Base-by-base conservation (phyloP, 371 early-diverging fungal species). In the Funneliformis caledonium region DNA sequence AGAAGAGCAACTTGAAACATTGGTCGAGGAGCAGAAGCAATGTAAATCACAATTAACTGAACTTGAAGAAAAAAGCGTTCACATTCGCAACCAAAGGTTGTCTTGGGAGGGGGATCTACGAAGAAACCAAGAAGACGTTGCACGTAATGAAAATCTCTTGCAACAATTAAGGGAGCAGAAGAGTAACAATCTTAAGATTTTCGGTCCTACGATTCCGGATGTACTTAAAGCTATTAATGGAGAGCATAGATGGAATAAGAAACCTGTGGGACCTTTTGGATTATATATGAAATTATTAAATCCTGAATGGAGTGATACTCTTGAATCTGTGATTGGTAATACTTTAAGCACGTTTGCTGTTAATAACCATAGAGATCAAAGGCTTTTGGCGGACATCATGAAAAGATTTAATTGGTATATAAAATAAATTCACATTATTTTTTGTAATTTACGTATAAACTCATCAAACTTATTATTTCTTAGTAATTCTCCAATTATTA, bases 261-360 rank as follows among this genome's bases (percentile, higher is more conserved):
- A 83, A 26, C 98, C 98, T 4, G 82, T 97, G 9, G 98, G 98
- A 0, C 98, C 98, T 0, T 80, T 97, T 33, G 98, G 97, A 22
- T 82, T 86, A 42, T 91, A 88, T 72, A 82, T 96, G 43, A 91
- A 90, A 76, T 83, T 97, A n/a, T 87, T 85, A 68, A 78, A 92
- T 31, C 88, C 88, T 5, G 84, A 90, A 74, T 97, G 90, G 88
- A 85, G 90, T 0, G 83, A 87, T 4, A 87, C 90, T 1, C 83
- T 97, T 45, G 97, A 97, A 82, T 85, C 91, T 1, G 84, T 93
- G 1, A 85, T 98, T 19, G 93, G 93, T 59, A 84, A 83, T n/a
- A 69, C 83, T 0, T 83, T 97, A 81, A 92, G 90, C 72, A 87
- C 94, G 0, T 96, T 96, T 86, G 89, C 92, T 2, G 97, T 97